These are phyloP conservation scores for Alternaria rosae DNA, from an alignment of 2,329 filamentous ascomycete genomes.

Conservation along the genomic window DNA sequence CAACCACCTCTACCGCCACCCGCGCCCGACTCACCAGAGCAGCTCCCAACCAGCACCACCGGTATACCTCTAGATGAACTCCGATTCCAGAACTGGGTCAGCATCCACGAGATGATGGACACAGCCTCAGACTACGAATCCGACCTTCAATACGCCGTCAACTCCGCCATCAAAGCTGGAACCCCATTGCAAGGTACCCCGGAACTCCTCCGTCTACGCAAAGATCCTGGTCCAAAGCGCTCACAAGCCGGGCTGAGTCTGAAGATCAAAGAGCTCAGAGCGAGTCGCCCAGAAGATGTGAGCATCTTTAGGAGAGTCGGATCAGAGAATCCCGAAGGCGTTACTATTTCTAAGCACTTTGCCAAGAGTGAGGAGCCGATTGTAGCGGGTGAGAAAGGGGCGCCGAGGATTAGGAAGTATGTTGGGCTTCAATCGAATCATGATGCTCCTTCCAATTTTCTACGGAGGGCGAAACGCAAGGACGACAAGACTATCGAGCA, in stretches of 20 bases:
- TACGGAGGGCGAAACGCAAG: neutral
- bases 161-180: constrained; percentile 20
- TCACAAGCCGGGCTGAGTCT: neutral
- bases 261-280: constrained; percentile 15
- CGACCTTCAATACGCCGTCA: constrained; percentile 3
- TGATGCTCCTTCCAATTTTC: neutral
- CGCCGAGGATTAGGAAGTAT: constrained; percentile 13
- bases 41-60: constrained; percentile 38
- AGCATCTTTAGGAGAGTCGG: constrained; percentile 9
- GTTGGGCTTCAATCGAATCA: constrained; percentile 9
- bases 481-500: neutral
- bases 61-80: constrained; percentile 55
- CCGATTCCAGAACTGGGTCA: constrained; percentile 60
- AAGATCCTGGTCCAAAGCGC: neutral
- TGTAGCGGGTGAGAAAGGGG: neutral
- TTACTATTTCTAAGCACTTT: constrained; percentile 14
- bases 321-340: neutral
- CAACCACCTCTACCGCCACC: constrained; percentile 33
- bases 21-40: constrained; percentile 8
- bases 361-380: constrained; percentile 1
- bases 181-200: constrained; percentile 9
- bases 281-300: neutral
- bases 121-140: constrained; percentile 41
- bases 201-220: constrained; percentile 8
- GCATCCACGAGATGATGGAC: constrained; percentile 55